Evolutionary conservation across 495 filamentous ascomycete species (phyloP), one percentile per base, ranked within the genome.

Genomic region (Cercophora newfieldiana): DNA sequence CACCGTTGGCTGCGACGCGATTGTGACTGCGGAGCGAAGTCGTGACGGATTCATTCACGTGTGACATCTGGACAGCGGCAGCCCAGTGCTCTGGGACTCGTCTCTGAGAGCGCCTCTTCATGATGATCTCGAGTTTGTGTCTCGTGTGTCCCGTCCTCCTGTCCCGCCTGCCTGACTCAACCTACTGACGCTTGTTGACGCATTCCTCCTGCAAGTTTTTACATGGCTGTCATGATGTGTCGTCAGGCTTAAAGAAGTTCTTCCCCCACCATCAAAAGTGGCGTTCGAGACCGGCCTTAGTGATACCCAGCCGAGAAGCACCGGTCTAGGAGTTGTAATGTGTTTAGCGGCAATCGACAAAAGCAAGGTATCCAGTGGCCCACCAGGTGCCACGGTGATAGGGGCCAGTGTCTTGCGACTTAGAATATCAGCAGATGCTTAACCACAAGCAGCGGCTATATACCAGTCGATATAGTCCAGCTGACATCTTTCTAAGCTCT

Each of bases 231-330:
- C 48, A 51, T 7, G 48, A 51, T 16, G 5, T 4, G 48, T 22
- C 48, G 18, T 51, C 48, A 22, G 48, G 48, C 48, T 51, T 4
- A n/a, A 51, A 51, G 48, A 51, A 51, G 48, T 4, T 16, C 48
- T 55, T 22, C 2, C 51, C 51, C 19, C 22, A 55, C 51, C 51
- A 55, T 14, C 51, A 21, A 55, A 55, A 24, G 51, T 55, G 51
- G 51, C 22, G 51, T 22, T 55, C 51, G 7, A 55, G 5, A 18
- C 19, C 51, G 22, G 16, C 6, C 16, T 55, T 55, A 21, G 51
- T 55, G 51, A 55, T 55, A 18, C 51, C 51, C 51, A 55, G 51
- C 22, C 25, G 24, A 55, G 19, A 26, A 55, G 51, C n/a, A 55
- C 51, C 24, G 22, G 3, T 5, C 4, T 5, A 4, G 51, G 22